Evolutionary conservation across 495 filamentous ascomycete species (phyloP), one percentile per base, ranked within the genome.

Genomic region (Amniculicola lignicola): DNA sequence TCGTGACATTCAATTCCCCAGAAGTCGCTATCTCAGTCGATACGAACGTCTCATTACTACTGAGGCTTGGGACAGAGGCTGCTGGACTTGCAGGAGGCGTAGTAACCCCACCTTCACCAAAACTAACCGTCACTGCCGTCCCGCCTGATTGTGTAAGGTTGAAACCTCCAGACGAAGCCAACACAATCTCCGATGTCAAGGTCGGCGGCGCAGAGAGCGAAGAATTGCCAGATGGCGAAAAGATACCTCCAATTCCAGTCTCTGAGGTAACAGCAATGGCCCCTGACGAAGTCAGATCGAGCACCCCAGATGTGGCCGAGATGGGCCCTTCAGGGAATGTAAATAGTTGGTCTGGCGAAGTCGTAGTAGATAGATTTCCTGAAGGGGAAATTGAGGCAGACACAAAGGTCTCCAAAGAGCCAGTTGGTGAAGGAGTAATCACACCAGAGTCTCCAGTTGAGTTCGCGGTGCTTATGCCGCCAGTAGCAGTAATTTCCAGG

Each of bases 371-470:
- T 6, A 22, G 28, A 19, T 19, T 23, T 37, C 40, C 40, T 2
- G 41, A 46, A n/a, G 39, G 12, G 1, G 41, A 25, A 3, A 27
- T 15, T n/a, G 24, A 6, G 12, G 39, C 14, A 4, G 14, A 7
- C 2, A 27, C 45, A 10, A 31, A 49, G 9, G 28, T 28, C 29
- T 36, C 15, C 3, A 19, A 14, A 2, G 16, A 7, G 3, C 28
- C 11, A 27, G 12, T 36, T 14, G 45, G 45, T 7, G 29, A 10
- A 21, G 29, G 45, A 23, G n/a, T 9, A 11, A 0, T 19, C 36
- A 27, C 33, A 4, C 50, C 41, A 3, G 4, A 2, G 10, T 28
- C 44, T 21, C 18, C 44, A 16, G 58, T 62, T 6, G 50, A 50
- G 27, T 50, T 54, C 18, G 19, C 23, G 12, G 36, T 50, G 27